A percentile compares a stretch with the other conserved stretches of the same genome.
These are phyloP conservation scores for Dendrocalamus latiflorus DNA, from an alignment of 202 grass and related monocot genomes.

Conservation along the genomic window DNA sequence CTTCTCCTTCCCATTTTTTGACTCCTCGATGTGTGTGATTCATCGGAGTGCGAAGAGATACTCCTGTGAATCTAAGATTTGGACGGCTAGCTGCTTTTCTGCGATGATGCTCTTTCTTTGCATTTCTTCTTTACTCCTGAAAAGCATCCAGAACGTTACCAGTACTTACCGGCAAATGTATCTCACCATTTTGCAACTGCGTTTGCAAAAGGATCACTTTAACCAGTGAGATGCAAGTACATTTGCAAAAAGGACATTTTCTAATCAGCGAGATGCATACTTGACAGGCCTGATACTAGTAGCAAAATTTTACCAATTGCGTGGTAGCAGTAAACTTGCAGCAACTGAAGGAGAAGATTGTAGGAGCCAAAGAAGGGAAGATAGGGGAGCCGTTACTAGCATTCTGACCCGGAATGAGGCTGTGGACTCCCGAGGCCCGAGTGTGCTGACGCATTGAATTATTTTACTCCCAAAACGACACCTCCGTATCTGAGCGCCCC, in stretches of 20 bases:
- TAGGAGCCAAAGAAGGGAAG: neutral
- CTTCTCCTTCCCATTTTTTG: neutral
- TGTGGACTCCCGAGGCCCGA: conserved; percentile 20
- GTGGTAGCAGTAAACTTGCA: neutral
- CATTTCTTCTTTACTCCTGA: neutral
- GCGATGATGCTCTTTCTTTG: neutral
- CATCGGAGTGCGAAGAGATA: conserved; percentile 9
- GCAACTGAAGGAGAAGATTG: neutral
- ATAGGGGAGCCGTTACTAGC: neutral
- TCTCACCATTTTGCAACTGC: neutral
- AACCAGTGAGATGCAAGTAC: neutral
- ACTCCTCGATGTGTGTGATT: neutral
- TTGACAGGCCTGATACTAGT: neutral
- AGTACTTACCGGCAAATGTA: neutral
- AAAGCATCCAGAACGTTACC: neutral
- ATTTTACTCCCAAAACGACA: conserved; percentile 48
- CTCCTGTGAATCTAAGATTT: neutral
- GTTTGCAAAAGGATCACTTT: neutral
- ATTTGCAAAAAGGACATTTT: no score
- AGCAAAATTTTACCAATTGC: neutral
- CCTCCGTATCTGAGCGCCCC: conserved; percentile 42
- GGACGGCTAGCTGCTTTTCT: neutral
- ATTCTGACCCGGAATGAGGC: conserved; percentile 13
- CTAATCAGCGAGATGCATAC: neutral
- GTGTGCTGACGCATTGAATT: conserved; percentile 28